Percentiles rank a stretch among this genome's conserved stretches.
These are phyloP conservation scores for Helotiales sp. DNA, from an alignment of 2,329 filamentous ascomycete genomes.

Conservation along the genomic window DNA sequence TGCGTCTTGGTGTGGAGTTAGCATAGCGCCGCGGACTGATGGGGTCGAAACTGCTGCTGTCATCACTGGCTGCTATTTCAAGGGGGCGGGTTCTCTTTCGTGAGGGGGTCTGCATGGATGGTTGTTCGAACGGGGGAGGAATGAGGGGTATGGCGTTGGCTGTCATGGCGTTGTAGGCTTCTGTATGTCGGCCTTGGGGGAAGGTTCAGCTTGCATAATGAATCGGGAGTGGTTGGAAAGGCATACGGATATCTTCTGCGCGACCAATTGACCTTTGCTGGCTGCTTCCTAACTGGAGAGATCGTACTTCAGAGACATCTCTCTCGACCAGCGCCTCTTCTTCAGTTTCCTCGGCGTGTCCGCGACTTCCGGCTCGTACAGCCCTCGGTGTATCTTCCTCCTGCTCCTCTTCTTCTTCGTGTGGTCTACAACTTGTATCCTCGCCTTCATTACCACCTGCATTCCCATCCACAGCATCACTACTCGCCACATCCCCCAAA, in stretches of 20 bases:
- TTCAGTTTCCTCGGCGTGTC: not conserved
- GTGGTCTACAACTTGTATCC: not conserved
- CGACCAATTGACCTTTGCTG: not conserved
- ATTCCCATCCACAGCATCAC: not conserved
- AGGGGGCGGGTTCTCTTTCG: conserved; percentile 19
- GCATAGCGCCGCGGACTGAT: conserved; percentile 21
- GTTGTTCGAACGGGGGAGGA: conserved; percentile 5
- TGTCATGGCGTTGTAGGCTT: conserved; percentile 25
- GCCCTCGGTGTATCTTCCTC: not conserved
- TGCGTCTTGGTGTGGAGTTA: conserved; percentile 22
- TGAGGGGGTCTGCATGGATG: conserved; percentile 10
- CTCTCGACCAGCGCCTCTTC: not conserved
- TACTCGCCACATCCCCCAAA: not conserved
- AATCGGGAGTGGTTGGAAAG: not conserved
- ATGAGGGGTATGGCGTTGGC: conserved; percentile 16
- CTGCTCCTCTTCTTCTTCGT: not conserved
- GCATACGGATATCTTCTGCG: not conserved
- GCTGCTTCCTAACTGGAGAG: not conserved
- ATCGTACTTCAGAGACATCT: not conserved
- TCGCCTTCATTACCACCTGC: not conserved
- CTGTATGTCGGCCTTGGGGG: not conserved
- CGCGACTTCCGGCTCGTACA: not conserved
- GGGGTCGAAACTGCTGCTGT: conserved; percentile 18
- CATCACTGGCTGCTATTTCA: conserved; percentile 25
- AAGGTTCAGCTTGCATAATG: not conserved